Evolutionary conservation across 2,329 filamentous ascomycete genomes (phyloP).

Genomic region (Rhynchosporium secalis): DNA sequence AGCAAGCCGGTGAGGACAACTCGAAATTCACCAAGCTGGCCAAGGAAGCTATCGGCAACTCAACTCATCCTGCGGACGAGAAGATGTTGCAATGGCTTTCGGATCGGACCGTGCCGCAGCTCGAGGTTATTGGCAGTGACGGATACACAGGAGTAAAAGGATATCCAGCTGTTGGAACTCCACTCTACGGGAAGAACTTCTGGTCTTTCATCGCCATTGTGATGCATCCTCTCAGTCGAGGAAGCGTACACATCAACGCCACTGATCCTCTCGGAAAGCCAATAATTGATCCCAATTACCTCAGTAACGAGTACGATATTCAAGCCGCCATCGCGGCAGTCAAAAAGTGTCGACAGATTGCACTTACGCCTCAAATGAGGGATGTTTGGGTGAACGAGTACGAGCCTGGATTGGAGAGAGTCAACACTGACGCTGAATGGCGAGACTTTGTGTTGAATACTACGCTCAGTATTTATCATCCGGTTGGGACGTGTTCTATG

Average conservation of each 20-base stretch:
- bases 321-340: conserved; percentile 37
- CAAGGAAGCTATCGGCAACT: conserved; percentile 36
- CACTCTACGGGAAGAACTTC: conserved; percentile 27
- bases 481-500: conserved; percentile 32
- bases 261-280: conserved; percentile 43
- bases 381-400: conserved; percentile 29
- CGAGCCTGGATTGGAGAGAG: conserved; percentile 29
- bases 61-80: conserved; percentile 39
- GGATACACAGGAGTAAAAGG: conserved; percentile 45
- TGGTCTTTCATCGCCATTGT: conserved; percentile 49
- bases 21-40: conserved; percentile 40
- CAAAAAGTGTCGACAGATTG: conserved; percentile 28
- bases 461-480: conserved; percentile 26
- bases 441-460: conserved; percentile 23
- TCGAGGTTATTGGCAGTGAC: conserved; percentile 44
- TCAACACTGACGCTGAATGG: conserved; percentile 24
- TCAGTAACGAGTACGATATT: conserved; percentile 53
- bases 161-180: conserved; percentile 23
- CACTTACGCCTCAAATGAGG: conserved; percentile 24
- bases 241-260: conserved; percentile 55
- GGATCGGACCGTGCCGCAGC: conserved; percentile 32
- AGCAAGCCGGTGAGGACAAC: conserved; percentile 40
- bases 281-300: conserved; percentile 55
- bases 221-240: conserved; percentile 57
- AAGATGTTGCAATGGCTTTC: conserved; percentile 46